Conservation (phyloP, 495 filamentous ascomycete genomes). For the Podospora comata region DNA sequence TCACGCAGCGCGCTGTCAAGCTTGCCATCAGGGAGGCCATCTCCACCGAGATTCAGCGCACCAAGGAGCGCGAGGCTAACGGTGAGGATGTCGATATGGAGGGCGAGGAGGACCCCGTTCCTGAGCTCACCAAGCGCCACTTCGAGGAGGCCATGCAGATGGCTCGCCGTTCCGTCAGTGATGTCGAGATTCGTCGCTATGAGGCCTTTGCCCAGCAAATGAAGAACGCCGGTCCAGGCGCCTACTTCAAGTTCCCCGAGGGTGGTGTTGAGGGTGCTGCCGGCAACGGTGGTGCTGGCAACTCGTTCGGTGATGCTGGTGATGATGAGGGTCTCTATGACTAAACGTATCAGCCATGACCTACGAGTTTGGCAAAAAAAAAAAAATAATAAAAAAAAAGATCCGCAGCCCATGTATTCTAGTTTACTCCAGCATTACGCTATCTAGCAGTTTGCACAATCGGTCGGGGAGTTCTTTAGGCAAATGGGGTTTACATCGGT, state of each 20-base stretch:
- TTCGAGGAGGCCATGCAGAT: constrained; percentile 98
- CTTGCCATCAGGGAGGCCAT: constrained; percentile 99
- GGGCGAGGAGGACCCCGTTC: constrained; percentile 91
- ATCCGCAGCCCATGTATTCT: constrained; percentile 1
- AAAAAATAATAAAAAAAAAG: background rate
- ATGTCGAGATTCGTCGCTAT: constrained; percentile 95
- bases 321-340: constrained; percentile 86
- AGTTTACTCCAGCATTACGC: background rate
- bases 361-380: background rate
- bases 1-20: constrained; percentile 98
- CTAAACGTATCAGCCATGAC: constrained; percentile 27
- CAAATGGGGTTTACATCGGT: background rate
- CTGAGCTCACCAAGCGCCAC: constrained; percentile 89
- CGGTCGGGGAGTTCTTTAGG: background rate
- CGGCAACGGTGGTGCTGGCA: constrained; percentile 45
- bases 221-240: constrained; percentile 94
- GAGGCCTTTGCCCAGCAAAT: constrained; percentile 98
- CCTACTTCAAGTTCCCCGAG: constrained; percentile 94
- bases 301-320: constrained; percentile 76
- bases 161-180: constrained; percentile 87
- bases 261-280: constrained; percentile 59
- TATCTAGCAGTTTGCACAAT: background rate
- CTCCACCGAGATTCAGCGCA: constrained; percentile 77
- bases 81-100: constrained; percentile 79
- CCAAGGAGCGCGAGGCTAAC: constrained; percentile 81